Evolutionary conservation across 2,329 filamentous ascomycete genomes (phyloP).

Genomic region (Ophiostoma tasmaniense): DNA sequence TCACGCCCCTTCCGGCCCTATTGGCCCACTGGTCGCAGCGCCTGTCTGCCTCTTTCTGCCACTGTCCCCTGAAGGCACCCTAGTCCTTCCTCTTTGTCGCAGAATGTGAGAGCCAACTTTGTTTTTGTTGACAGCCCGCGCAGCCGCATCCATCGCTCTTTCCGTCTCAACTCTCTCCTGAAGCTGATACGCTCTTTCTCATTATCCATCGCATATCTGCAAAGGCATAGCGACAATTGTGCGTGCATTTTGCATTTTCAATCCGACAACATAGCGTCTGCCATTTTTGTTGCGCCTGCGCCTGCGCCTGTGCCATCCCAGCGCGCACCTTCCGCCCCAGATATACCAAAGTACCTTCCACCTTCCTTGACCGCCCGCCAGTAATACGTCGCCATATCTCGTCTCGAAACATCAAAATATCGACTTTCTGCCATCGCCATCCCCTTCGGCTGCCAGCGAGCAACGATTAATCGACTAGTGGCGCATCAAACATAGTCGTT

Average conservation of each 20-base stretch:
- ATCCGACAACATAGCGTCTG: not conserved
- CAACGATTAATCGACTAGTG: not conserved
- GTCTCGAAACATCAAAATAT: not conserved
- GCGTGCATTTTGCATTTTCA: not conserved
- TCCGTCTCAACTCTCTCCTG: not conserved
- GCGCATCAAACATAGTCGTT: not conserved
- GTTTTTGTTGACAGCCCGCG: not conserved
- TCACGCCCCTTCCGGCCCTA: not conserved
- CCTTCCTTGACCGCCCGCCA: conserved; percentile 2
- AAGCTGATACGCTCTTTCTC: not conserved
- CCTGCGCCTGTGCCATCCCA: not conserved
- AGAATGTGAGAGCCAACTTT: not conserved
- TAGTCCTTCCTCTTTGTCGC: not conserved
- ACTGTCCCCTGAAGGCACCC: not conserved
- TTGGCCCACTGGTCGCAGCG: not conserved
- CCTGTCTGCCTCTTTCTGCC: not conserved
- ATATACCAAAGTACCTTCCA: not conserved
- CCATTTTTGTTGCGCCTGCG: not conserved
- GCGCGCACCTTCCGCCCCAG: conserved; percentile 1
- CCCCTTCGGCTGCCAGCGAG: not conserved
- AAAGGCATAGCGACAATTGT: not conserved
- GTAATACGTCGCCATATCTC: conserved; percentile 1
- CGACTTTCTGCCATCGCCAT: not conserved
- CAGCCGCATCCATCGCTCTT: not conserved
- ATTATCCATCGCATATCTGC: not conserved